These are phyloP conservation scores for Zygnema circumcarinatum DNA, from an alignment of 139 green algal species.

Conservation along the genomic window DNA sequence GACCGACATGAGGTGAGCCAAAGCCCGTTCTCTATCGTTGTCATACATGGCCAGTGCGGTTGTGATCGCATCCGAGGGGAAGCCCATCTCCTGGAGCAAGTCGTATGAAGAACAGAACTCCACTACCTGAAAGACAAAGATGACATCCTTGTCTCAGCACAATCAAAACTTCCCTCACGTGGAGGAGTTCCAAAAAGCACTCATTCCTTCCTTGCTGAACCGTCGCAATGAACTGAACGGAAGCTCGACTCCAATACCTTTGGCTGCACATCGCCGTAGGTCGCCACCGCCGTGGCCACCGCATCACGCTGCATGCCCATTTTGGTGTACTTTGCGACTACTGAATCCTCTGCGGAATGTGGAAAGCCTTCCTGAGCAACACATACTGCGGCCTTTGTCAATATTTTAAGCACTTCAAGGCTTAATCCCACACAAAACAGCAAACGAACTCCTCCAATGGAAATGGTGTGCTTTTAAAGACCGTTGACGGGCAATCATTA, in stretches of 20 bases:
- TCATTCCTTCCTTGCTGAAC: too few species aligned
- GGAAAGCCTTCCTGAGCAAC: too few species aligned
- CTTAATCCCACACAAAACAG: too few species aligned
- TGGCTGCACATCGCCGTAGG: slow-evolving; percentile 13
- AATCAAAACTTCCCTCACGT: too few species aligned
- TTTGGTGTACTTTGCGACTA: background rate
- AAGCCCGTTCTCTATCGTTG: slow-evolving; percentile 18
- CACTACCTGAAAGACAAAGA: slow-evolving; percentile 46
- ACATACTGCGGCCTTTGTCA: too few species aligned
- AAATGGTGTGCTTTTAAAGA: too few species aligned
- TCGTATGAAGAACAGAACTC: slow-evolving; percentile 35
- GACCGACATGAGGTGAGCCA: background rate
- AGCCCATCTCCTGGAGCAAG: slow-evolving; percentile 31
- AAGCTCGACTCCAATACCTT: slow-evolving; percentile 11
- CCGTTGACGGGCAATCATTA: too few species aligned
- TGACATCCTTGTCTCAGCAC: too few species aligned
- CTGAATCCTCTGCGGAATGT: background rate
- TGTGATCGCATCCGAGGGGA: background rate
- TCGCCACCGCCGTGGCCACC: slow-evolving; percentile 1
- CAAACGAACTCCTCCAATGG: too few species aligned
- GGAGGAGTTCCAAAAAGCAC: too few species aligned
- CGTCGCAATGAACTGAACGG: too few species aligned
- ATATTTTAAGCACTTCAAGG: too few species aligned
- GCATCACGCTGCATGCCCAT: slow-evolving; percentile 23
- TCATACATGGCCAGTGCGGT: slow-evolving; percentile 17